Evolutionary conservation across 148 eudicot species (phyloP).

Genomic region (Polygonum maritimum): DNA sequence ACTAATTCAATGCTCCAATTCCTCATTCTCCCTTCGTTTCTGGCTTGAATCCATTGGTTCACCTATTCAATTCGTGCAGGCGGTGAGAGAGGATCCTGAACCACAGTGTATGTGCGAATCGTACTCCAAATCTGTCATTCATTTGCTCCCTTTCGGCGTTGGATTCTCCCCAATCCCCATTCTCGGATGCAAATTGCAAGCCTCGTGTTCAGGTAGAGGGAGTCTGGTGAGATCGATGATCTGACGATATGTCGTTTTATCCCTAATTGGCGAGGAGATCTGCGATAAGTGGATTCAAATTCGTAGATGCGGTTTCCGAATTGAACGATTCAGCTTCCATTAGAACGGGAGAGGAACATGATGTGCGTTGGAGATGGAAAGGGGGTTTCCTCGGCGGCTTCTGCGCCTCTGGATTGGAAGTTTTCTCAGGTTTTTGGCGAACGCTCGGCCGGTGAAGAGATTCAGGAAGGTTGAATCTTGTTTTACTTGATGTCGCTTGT

Average conservation of each 20-base stretch:
- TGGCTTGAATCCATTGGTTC: neutral
- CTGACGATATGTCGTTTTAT: neutral
- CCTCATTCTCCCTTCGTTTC: neutral
- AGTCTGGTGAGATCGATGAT: neutral
- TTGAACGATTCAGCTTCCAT: neutral
- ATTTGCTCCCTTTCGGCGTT: neutral
- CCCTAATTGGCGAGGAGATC: neutral
- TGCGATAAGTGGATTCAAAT: conserved; percentile 1
- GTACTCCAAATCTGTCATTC: neutral
- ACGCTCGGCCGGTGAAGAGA: conserved; percentile 17
- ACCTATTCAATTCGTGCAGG: neutral
- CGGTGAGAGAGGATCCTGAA: neutral
- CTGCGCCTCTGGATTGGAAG: conserved; percentile 21
- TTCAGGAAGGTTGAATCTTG: conserved; percentile 13
- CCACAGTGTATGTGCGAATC: neutral
- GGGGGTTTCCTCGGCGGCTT: neutral
- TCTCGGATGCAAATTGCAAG: neutral
- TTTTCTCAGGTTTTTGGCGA: conserved; percentile 23
- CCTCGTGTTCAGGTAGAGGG: neutral
- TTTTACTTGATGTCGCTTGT: neutral
- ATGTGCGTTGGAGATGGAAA: neutral
- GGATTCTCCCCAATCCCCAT: neutral
- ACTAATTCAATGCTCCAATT: neutral
- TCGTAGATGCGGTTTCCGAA: conserved; percentile 1
- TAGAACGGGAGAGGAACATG: neutral